phyloP scores from a whole-genome alignment of 1,284 basidiomycete genomes.

The Leucoagaricus sp. region DNA sequence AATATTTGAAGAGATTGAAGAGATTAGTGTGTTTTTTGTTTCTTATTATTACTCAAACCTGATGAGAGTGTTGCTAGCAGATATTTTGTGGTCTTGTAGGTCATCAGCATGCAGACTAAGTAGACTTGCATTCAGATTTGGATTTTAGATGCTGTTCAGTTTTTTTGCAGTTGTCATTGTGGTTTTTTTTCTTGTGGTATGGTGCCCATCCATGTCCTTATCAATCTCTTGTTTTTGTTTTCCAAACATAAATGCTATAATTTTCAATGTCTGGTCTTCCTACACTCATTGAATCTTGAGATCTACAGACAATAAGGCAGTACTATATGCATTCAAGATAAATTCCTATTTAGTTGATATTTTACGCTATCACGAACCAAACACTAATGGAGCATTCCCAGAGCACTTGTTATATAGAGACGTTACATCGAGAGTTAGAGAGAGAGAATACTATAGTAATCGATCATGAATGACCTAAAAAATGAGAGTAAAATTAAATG shows the following conservation, averaged over 20 bases:
- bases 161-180: neutral
- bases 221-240: neutral
- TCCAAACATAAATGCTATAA: slow-evolving; percentile 7
- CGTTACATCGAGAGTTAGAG: too few relatives aligned
- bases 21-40: slow-evolving; percentile 30
- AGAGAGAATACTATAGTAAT: too few relatives aligned
- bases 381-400: too few relatives aligned
- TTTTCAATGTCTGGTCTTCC: neutral
- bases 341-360: neutral
- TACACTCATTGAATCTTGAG: too few relatives aligned
- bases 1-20: slow-evolving; percentile 88
- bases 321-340: neutral
- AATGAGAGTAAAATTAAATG: too few relatives aligned
- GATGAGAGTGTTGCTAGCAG: neutral
- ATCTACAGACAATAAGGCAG: too few relatives aligned
- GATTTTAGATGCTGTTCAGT: too few relatives aligned
- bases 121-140: slow-evolving; percentile 17
- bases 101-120: slow-evolving; percentile 34
- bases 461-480: too few relatives aligned
- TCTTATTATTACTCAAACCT: neutral
- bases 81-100: slow-evolving; percentile 22
- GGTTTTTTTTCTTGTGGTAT: neutral
- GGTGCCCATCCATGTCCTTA: neutral
- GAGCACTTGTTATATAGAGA: too few relatives aligned
- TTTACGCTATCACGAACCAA: neutral